Percentiles rank a stretch among this genome's conserved stretches.
phyloP scores from a whole-genome alignment of 2,329 filamentous ascomycete species.

The Didymella lethalis region DNA sequence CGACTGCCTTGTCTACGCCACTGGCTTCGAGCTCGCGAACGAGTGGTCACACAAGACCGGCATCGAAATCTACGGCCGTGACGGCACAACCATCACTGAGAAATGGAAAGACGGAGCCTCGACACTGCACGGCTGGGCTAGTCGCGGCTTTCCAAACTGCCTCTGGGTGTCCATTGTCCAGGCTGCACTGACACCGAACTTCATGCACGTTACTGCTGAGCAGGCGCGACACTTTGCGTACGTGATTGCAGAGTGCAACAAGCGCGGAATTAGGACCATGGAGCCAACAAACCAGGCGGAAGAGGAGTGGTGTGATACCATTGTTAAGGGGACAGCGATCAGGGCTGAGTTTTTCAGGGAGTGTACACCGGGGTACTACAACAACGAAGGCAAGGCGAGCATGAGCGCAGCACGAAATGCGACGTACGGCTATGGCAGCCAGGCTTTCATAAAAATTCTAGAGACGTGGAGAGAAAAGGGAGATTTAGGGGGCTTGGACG shows the following conservation, averaged over 20 bases:
- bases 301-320: constrained; percentile 56
- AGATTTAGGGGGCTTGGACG: constrained; percentile 43
- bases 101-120: constrained; percentile 57
- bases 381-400: constrained; percentile 41
- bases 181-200: constrained; percentile 35
- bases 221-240: constrained; percentile 56
- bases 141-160: constrained; percentile 64
- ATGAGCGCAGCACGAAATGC: constrained; percentile 33
- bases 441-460: constrained; percentile 44
- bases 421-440: constrained; percentile 42
- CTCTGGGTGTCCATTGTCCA: constrained; percentile 50
- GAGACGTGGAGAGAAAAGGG: constrained; percentile 43
- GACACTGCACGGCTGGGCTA: constrained; percentile 63
- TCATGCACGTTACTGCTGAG: constrained; percentile 37
- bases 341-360: constrained; percentile 52
- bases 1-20: constrained; percentile 58
- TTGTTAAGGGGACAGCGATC: constrained; percentile 53
- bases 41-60: constrained; percentile 45
- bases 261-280: constrained; percentile 44
- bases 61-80: constrained; percentile 55
- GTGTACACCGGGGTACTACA: constrained; percentile 66
- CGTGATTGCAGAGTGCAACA: constrained; percentile 51
- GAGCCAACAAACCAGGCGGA: constrained; percentile 59
- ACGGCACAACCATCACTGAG: constrained; percentile 55
- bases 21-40: constrained; percentile 53